Percentiles rank a stretch among this genome's conserved stretches.
Conservation (phyloP, 345 rosid species). For the Bruguiera gymnorhiza region DNA sequence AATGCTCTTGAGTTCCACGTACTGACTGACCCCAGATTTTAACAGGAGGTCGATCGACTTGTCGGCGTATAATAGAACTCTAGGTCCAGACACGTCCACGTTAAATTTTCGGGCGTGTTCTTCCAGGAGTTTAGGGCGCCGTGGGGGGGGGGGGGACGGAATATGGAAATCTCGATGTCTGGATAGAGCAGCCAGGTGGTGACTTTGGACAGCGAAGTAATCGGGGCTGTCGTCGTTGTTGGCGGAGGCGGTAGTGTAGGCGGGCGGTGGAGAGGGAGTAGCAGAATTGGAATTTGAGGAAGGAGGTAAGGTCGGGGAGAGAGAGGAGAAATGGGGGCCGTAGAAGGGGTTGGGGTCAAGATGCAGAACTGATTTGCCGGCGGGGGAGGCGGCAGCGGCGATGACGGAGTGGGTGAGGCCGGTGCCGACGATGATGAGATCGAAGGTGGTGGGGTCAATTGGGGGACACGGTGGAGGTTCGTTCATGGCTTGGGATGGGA, state of each 20-base stretch:
- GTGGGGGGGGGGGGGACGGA: conserved; percentile 43
- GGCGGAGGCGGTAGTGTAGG: conserved; percentile 4
- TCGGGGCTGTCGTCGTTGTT: conserved; percentile 4
- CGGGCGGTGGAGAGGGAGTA: conserved; percentile 16
- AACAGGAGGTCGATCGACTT: conserved; percentile 49
- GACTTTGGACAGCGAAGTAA: conserved; percentile 24
- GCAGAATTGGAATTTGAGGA: conserved; percentile 47
- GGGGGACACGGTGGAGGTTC: conserved; percentile 60
- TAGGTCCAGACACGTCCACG: conserved; percentile 68
- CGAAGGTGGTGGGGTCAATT: conserved; percentile 65
- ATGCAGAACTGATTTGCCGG: conserved; percentile 76
- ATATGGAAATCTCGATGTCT: conserved; percentile 49
- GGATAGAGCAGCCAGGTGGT: conserved; percentile 50
- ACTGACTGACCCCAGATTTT: conserved; percentile 50
- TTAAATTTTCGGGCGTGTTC: conserved; percentile 44
- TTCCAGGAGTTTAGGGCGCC: conserved; percentile 23
- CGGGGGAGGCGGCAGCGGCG: conserved; percentile 67
- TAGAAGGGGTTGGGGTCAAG: conserved; percentile 83
- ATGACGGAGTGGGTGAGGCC: conserved; percentile 68
- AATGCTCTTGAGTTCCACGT: conserved; percentile 68
- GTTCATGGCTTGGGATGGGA: conserved; percentile 18
- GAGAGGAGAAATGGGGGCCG: conserved; percentile 83
- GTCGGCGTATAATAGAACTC: conserved; percentile 70
- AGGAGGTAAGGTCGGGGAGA: conserved; percentile 54
- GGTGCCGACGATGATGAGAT: conserved; percentile 65